phyloP scores from a whole-genome alignment of 2,329 filamentous ascomycete genomes.

The Ceratocystis ficicola region DNA sequence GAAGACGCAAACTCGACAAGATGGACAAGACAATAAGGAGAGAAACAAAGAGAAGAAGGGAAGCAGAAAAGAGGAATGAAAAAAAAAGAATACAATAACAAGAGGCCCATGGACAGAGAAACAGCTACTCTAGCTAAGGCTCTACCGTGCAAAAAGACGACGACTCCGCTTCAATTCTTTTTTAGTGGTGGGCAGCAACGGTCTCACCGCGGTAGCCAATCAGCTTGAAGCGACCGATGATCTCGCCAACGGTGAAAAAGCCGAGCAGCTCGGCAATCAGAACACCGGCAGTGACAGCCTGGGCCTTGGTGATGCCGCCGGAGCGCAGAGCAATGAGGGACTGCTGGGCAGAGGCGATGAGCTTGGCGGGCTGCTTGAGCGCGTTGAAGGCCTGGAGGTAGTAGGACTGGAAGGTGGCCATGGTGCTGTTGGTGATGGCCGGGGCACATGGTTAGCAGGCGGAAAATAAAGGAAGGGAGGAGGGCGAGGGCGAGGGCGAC shows the following conservation, averaged over 20 bases:
- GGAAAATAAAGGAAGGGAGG: constrained; percentile 19
- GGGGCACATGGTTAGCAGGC: constrained; percentile 2
- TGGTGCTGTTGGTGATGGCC: constrained; percentile 41
- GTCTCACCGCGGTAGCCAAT: constrained; percentile 74
- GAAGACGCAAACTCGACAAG: constrained; percentile 13
- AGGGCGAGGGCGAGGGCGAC: neutral
- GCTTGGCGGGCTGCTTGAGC: constrained; percentile 53
- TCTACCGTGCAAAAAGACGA: neutral
- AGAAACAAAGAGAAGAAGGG: neutral
- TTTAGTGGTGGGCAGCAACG: constrained; percentile 47
- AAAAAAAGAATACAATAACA: constrained; percentile 10
- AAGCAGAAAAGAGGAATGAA: neutral
- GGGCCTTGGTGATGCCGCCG: constrained; percentile 57
- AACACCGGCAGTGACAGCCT: constrained; percentile 63
- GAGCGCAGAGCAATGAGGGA: constrained; percentile 47
- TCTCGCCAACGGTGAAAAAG: constrained; percentile 97
- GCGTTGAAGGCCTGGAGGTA: constrained; percentile 63
- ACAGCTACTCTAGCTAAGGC: constrained; percentile 1
- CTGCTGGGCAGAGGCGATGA: constrained; percentile 45
- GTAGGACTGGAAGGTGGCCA: constrained; percentile 75
- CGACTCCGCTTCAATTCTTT: neutral
- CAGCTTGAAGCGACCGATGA: constrained; percentile 89
- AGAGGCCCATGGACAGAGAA: neutral
- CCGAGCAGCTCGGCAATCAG: constrained; percentile 76
- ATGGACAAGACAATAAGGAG: constrained; percentile 3